These are phyloP conservation scores for Podila clonocystis DNA, from an alignment of 192 early-diverging fungal genomes.

Conservation along the genomic window DNA sequence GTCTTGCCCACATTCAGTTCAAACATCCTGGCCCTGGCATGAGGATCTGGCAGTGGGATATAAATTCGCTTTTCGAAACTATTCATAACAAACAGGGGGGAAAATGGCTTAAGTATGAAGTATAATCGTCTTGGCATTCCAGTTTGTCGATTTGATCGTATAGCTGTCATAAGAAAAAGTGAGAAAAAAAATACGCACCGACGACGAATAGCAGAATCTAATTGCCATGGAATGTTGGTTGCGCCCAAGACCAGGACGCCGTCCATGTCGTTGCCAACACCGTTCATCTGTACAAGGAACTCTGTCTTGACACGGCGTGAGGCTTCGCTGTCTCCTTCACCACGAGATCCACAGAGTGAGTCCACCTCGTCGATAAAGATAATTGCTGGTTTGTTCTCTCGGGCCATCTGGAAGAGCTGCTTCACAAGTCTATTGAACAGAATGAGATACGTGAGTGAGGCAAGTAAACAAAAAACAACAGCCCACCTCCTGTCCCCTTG, in stretches of 20 bases:
- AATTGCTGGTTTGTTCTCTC: slow-evolving; percentile 93
- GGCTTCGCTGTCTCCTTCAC: slow-evolving; percentile 98
- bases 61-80: slow-evolving; percentile 98
- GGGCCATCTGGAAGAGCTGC: slow-evolving; percentile 92
- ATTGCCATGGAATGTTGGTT: slow-evolving; percentile 97
- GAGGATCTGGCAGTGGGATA: slow-evolving; percentile 93
- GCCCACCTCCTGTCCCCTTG: background rate
- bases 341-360: slow-evolving; percentile 92
- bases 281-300: slow-evolving; percentile 99
- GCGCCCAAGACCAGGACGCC: slow-evolving; percentile 97
- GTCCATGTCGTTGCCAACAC: slow-evolving; percentile 94
- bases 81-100: background rate
- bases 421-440: slow-evolving; percentile 78
- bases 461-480: background rate
- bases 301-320: slow-evolving; percentile 97
- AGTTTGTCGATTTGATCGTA: too few species aligned
- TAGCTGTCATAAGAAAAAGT: background rate
- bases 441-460: background rate
- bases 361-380: slow-evolving; percentile 99
- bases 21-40: slow-evolving; percentile 92
- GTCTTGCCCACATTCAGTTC: slow-evolving; percentile 93
- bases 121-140: background rate
- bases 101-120: too few species aligned
- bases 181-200: slow-evolving; percentile 45
- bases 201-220: slow-evolving; percentile 93